A percentile compares a stretch with the other conserved stretches of the same genome.
Conservation (phyloP, 2,329 filamentous ascomycete genomes). For the Phialophora macrospora region DNA sequence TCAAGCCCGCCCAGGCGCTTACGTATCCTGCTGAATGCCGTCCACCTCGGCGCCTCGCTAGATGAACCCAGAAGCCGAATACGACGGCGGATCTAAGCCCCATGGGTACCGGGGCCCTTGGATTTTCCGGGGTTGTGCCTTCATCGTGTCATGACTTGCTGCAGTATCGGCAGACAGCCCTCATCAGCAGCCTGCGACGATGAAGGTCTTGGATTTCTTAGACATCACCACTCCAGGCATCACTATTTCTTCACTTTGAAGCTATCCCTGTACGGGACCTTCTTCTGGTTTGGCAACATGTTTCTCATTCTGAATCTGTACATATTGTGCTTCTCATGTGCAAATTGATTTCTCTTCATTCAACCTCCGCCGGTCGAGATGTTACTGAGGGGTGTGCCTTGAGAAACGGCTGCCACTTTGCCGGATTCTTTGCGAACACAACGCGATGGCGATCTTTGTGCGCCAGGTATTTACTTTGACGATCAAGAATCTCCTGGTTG, state of each 20-base stretch:
- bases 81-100: not conserved
- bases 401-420: not conserved
- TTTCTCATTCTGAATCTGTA: conserved; percentile 14
- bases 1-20: not conserved
- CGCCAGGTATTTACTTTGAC: conserved; percentile 62
- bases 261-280: conserved; percentile 1
- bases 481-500: conserved; percentile 62
- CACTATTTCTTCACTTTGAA: conserved; percentile 13
- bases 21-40: too few species aligned
- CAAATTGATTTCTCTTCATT: conserved; percentile 7
- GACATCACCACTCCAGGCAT: conserved; percentile 14
- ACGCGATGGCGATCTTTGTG: conserved; percentile 47
- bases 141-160: conserved; percentile 10
- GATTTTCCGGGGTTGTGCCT: not conserved
- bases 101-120: not conserved
- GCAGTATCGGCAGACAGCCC: not conserved
- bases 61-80: not conserved
- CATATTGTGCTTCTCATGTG: conserved; percentile 13
- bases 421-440: not conserved
- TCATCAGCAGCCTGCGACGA: conserved; percentile 5
- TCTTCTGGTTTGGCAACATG: conserved; percentile 2
- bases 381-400: not conserved
- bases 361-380: not conserved
- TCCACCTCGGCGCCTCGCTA: not conserved
- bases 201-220: conserved; percentile 8